Base-by-base conservation (phyloP, 768 basidiomycete species). In the Panaeolus cyanescens region DNA sequence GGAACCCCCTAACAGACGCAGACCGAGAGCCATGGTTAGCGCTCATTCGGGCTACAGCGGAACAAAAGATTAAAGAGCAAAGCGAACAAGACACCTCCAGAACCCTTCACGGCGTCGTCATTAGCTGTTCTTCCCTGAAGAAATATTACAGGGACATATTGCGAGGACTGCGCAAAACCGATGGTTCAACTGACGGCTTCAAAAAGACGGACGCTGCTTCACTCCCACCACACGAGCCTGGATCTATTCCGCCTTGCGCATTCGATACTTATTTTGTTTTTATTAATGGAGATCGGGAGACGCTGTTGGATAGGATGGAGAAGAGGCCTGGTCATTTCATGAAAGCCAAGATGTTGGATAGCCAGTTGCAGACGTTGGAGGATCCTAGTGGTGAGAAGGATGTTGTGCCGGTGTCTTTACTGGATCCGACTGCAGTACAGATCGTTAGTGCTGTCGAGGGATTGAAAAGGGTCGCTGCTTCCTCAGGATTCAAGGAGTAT, bases 1-100 rank as follows among this genome's bases (percentile, higher is more conserved):
- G 94, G 0, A 74, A 79, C 22, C 90, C 95, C 4, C 77, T 99
- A 64, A 88, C 80, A 2, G 95, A 97, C 68, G 82, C 77, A 2
- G 95, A 97, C 71, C 87, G 95, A 19, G 79, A 84, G 65, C 94
- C 95, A 0, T 98, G 96, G 96, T 82, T 99, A 4, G 82, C 81
- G 59, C 73, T 81, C 50, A 87, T 97, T 55, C 86, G 94, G 56
- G 71, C 71, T 5, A 88, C 83, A 1, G 92, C 88, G 8, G 85
- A 87, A 70, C 68, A 80, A 10, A 75, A 73, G 59, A 62, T 67
- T 3, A 68, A 61, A 12, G 75, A 74, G 62, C 67, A 65, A 58
- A 15, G 71, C 69, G 62, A 63, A 59, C 62, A 30, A 28, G 61
- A 54, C 33, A 45, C 1, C 57, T 56, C 59, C 37, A 32, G 19